phyloP scores from a whole-genome alignment of 2,329 filamentous ascomycete species.

The Dactylonectria macrodidyma region DNA sequence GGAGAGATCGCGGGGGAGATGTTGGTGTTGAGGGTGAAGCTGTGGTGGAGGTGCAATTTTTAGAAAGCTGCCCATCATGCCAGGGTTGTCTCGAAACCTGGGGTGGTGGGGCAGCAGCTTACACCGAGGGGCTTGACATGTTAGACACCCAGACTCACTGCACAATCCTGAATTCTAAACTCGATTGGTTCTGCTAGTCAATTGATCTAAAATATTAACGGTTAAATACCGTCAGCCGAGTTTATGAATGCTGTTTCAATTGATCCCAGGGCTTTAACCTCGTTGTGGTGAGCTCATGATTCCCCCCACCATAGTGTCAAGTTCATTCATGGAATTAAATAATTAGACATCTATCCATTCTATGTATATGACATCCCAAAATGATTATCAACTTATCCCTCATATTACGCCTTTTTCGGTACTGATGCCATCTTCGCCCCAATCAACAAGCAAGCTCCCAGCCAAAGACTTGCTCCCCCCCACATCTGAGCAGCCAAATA shows the following conservation, averaged over 20 bases:
- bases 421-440: conserved; percentile 56
- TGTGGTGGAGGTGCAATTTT: conserved; percentile 37
- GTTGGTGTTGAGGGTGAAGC: conserved; percentile 16
- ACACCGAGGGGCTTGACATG: not conserved
- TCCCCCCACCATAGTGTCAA: not conserved
- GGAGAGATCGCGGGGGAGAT: not conserved
- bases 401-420: conserved; percentile 32
- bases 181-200: not conserved
- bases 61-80: conserved; percentile 33
- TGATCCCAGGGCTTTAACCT: too few species aligned
- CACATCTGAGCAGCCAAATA: conserved; percentile 68
- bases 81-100: conserved; percentile 25
- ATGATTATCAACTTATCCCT: not conserved
- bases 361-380: not conserved
- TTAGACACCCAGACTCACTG: not conserved
- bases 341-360: not conserved
- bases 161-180: not conserved
- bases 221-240: not conserved
- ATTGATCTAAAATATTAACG: not conserved
- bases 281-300: too few species aligned
- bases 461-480: conserved; percentile 60
- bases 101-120: conserved; percentile 21
- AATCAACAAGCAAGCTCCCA: conserved; percentile 59
- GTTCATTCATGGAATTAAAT: too few species aligned
- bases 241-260: too few species aligned